These are phyloP conservation scores for Hypericum perforatum DNA, from an alignment of 345 rosid species.

Conservation along the genomic window DNA sequence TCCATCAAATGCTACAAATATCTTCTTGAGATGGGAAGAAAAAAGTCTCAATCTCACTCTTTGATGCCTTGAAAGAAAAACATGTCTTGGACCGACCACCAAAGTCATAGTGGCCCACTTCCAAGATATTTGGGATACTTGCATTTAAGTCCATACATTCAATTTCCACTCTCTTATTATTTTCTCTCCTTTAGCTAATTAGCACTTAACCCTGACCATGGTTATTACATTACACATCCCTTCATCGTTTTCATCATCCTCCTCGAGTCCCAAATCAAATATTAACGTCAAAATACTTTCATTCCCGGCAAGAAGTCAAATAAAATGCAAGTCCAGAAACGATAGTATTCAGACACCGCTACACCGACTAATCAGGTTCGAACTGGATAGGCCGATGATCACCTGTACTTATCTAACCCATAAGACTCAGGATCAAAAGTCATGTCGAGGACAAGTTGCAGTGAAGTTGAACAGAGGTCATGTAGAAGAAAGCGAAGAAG, in stretches of 20 bases:
- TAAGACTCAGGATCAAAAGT: slow-evolving; percentile 11
- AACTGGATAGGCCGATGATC: too few relatives aligned
- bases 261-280: slow-evolving; percentile 8
- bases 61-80: not conserved
- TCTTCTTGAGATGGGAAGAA: too few relatives aligned
- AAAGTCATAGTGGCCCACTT: slow-evolving; percentile 7
- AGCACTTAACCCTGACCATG: too few relatives aligned
- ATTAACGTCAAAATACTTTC: slow-evolving; percentile 2
- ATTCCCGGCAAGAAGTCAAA: slow-evolving; percentile 2
- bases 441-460: slow-evolving; percentile 1
- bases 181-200: slow-evolving; percentile 6
- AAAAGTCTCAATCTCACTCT: too few relatives aligned
- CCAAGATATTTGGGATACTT: slow-evolving; percentile 20
- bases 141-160: slow-evolving; percentile 13
- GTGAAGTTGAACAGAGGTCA: slow-evolving; percentile 17
- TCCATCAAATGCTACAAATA: too few relatives aligned
- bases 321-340: not conserved
- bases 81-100: not conserved
- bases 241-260: slow-evolving; percentile 5
- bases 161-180: slow-evolving; percentile 4
- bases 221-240: slow-evolving; percentile 4
- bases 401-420: too few relatives aligned
- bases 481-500: not conserved
- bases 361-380: too few relatives aligned
- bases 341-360: not conserved